phyloP scores from a whole-genome alignment of 257 asterid species.

The Gentiana macrophylla region DNA sequence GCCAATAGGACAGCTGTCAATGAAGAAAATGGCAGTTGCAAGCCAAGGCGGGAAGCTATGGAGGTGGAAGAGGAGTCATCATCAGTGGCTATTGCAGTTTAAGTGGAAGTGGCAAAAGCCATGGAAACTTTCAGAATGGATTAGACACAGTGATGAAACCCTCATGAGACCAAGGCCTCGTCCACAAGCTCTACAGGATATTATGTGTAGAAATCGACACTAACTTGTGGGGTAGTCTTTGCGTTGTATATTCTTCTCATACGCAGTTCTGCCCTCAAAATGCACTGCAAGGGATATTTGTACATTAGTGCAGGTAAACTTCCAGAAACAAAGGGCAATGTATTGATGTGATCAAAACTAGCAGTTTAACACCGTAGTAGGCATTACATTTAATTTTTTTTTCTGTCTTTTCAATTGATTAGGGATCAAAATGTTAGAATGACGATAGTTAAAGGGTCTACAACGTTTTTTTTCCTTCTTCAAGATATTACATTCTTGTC shows the following conservation, averaged over 20 bases:
- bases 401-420: neutral
- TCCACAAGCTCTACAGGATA: conserved; percentile 63
- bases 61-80: conserved; percentile 99
- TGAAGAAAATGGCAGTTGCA: conserved; percentile 77
- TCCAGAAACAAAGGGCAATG: neutral
- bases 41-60: conserved; percentile 96
- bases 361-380: neutral
- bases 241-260: conserved; percentile 32
- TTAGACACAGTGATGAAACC: conserved; percentile 94
- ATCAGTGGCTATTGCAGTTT: conserved; percentile 96
- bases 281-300: conserved; percentile 23
- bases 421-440: neutral
- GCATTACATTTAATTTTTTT: neutral
- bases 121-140: conserved; percentile 94
- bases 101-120: conserved; percentile 99
- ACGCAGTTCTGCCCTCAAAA: conserved; percentile 29
- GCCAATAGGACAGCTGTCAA: conserved; percentile 77
- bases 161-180: conserved; percentile 80
- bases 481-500: neutral
- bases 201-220: conserved; percentile 58
- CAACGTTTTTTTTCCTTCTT: neutral
- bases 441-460: neutral
- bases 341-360: too few species aligned
- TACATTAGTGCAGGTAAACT: conserved; percentile 47
- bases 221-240: conserved; percentile 29